These are phyloP conservation scores for Mycena citricolor DNA, from an alignment of 1,284 basidiomycete genomes.

Conservation along the genomic window DNA sequence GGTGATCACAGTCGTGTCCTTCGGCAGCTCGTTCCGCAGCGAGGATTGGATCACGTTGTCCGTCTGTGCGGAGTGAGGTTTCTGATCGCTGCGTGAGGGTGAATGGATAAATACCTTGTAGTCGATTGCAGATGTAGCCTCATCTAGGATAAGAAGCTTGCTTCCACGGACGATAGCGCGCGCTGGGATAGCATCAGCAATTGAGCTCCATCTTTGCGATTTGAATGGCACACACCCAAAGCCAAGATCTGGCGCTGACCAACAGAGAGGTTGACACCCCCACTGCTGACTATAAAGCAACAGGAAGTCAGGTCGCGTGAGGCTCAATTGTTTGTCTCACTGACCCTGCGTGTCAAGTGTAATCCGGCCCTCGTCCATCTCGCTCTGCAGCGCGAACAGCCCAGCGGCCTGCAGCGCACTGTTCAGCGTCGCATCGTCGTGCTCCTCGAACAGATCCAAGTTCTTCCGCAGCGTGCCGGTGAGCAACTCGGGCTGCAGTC, in stretches of 20 bases:
- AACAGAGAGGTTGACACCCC: constrained; percentile 67
- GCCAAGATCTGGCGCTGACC: constrained; percentile 73
- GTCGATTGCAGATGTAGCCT: constrained; percentile 58
- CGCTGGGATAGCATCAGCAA: constrained; percentile 28
- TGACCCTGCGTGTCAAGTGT: constrained; percentile 52
- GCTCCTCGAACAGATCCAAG: constrained; percentile 71
- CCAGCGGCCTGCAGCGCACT: constrained; percentile 55
- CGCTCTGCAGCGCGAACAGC: constrained; percentile 50
- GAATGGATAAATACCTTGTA: constrained; percentile 46
- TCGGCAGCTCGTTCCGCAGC: constrained; percentile 50
- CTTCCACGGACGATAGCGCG: constrained; percentile 57
- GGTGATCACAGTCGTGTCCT: constrained; percentile 60
- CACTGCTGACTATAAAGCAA: too few relatives aligned
- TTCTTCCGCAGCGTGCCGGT: constrained; percentile 61
- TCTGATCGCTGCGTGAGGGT: constrained; percentile 38
- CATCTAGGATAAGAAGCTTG: constrained; percentile 61
- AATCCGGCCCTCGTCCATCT: constrained; percentile 49
- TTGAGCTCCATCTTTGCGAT: neutral
- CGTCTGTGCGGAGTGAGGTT: constrained; percentile 35
- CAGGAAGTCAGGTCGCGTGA: too few relatives aligned
- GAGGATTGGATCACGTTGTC: constrained; percentile 60
- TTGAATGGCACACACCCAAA: constrained; percentile 32
- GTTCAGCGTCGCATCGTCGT: constrained; percentile 66
- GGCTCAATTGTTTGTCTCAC: too few relatives aligned
- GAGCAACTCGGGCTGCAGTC: constrained; percentile 59